Evolutionary conservation across 352 stramenopile species (phyloP).

Genomic region (Globisporangium orthogonon): DNA sequence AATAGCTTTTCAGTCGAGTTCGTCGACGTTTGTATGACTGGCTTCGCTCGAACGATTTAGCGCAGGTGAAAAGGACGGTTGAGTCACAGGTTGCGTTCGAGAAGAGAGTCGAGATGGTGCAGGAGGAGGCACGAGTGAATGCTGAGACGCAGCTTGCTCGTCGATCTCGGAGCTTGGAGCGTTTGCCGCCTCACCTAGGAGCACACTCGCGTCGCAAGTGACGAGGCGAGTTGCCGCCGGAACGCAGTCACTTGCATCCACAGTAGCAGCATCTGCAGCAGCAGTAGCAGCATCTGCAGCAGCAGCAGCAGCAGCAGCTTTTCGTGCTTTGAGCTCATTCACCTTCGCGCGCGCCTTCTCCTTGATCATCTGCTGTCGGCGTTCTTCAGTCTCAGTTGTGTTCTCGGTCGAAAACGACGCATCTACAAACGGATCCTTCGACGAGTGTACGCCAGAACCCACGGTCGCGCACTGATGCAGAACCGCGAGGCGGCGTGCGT

Average conservation of each 20-base stretch:
- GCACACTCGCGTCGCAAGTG: slow-evolving; percentile 4
- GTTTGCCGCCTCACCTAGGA: neutral
- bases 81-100: neutral
- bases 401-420: slow-evolving; percentile 24
- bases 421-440: slow-evolving; percentile 46
- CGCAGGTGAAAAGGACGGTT: neutral
- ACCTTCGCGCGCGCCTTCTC: slow-evolving; percentile 6
- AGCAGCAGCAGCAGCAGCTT: neutral
- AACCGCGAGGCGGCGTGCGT: slow-evolving; percentile 41
- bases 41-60: neutral
- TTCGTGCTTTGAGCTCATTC: slow-evolving; percentile 7
- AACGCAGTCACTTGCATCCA: neutral
- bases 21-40: slow-evolving; percentile 40
- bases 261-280: neutral
- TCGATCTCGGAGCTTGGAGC: neutral
- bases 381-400: neutral
- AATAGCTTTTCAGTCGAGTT: slow-evolving; percentile 31
- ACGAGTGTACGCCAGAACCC: slow-evolving; percentile 22
- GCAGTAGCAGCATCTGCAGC: neutral
- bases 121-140: slow-evolving; percentile 14
- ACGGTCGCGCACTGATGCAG: slow-evolving; percentile 75
- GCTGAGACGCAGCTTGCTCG: neutral
- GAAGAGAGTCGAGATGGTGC: slow-evolving; percentile 5
- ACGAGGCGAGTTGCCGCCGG: slow-evolving; percentile 5
- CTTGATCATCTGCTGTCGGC: slow-evolving; percentile 7